phyloP scores from a whole-genome alignment of 768 basidiomycete species.

The Tricholoma bakamatsutake region DNA sequence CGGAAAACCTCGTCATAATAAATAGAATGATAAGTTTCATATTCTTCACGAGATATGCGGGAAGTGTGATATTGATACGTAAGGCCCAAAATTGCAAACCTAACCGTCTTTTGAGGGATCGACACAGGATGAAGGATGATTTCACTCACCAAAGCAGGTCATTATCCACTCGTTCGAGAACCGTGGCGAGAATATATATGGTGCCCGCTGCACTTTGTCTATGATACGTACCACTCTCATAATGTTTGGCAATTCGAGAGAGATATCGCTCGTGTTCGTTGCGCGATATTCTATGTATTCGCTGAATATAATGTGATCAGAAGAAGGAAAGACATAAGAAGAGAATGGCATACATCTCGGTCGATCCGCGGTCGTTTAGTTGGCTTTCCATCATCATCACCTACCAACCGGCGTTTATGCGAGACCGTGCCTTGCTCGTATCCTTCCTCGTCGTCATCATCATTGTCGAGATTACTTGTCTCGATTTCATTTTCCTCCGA shows the following conservation, averaged over 20 bases:
- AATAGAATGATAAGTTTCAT: conserved; percentile 74
- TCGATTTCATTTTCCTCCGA: conserved; percentile 37
- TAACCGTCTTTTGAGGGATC: conserved; percentile 22
- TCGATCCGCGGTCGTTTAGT: conserved; percentile 59
- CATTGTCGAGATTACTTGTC: conserved; percentile 31
- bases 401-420: conserved; percentile 45
- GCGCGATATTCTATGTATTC: conserved; percentile 54
- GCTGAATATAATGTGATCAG: conserved; percentile 22
- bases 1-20: conserved; percentile 92
- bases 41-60: conserved; percentile 80
- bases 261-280: conserved; percentile 66
- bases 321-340: background rate
- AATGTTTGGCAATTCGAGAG: conserved; percentile 72
- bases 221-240: conserved; percentile 76
- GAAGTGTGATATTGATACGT: conserved; percentile 90
- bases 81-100: conserved; percentile 90
- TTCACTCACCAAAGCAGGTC: conserved; percentile 79
- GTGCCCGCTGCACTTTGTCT: conserved; percentile 88
- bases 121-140: background rate
- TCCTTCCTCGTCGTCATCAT: conserved; percentile 37
- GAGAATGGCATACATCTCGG: conserved; percentile 29
- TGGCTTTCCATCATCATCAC: conserved; percentile 29
- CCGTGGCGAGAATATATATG: conserved; percentile 84
- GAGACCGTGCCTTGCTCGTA: conserved; percentile 36
- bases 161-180: conserved; percentile 89